Conservation (phyloP, 805 yeast genomes). For the Yarrowia sp. region DNA sequence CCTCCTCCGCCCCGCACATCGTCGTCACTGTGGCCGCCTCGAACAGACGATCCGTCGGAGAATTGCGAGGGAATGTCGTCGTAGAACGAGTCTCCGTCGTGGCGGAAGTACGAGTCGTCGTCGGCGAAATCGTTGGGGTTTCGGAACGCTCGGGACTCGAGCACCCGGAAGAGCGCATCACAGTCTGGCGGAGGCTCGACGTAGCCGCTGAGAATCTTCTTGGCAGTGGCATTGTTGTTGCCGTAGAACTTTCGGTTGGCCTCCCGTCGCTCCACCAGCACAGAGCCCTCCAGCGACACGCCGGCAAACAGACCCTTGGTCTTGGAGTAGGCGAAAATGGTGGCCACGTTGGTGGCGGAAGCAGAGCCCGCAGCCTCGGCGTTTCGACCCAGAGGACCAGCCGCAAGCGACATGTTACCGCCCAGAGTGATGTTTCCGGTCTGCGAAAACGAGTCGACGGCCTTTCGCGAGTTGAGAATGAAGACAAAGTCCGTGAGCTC, state of each 20-base stretch:
- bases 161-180: conserved; percentile 82
- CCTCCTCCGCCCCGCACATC: conserved; percentile 45
- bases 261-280: conserved; percentile 94
- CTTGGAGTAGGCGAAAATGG: conserved; percentile 91
- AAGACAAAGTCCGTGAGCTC: conserved; percentile 96
- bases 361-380: conserved; percentile 98
- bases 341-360: conserved; percentile 82
- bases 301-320: conserved; percentile 98
- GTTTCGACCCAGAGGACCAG: conserved; percentile 96
- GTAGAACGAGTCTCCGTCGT: conserved; percentile 69
- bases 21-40: conserved; percentile 41
- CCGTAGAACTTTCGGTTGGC: conserved; percentile 97
- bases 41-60: conserved; percentile 57
- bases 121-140: conserved; percentile 51
- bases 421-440: conserved; percentile 94
- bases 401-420: conserved; percentile 93
- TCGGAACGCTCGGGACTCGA: conserved; percentile 84
- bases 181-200: conserved; percentile 94
- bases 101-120: conserved; percentile 56
- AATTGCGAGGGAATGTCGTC: conserved; percentile 77
- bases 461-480: conserved; percentile 82
- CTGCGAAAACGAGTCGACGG: conserved; percentile 93
- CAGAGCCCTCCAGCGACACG: conserved; percentile 95
- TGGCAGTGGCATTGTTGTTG: conserved; percentile 79
- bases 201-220: conserved; percentile 79